phyloP scores from a whole-genome alignment of 495 filamentous ascomycete genomes.

The Chaetomium fimeti region DNA sequence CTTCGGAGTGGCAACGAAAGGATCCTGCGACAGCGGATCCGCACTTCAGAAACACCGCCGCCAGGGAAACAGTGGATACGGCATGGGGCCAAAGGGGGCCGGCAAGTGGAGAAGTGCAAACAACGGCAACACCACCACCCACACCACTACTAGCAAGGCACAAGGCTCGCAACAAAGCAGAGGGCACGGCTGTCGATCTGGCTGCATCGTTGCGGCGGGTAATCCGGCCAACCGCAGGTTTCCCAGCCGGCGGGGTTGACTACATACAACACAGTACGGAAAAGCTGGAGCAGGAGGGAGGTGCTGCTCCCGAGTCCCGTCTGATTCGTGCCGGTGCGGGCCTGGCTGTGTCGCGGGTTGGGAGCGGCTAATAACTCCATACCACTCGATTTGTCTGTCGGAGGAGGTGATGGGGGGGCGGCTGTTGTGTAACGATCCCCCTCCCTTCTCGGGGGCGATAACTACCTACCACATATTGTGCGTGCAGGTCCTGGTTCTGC shows the following conservation, averaged over 20 bases:
- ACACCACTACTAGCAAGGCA: not conserved
- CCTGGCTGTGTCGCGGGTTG: not conserved
- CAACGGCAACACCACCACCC: not conserved
- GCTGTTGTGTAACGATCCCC: no score
- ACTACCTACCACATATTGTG: no score
- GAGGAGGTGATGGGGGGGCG: not conserved
- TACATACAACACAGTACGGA: no score
- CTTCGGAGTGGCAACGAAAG: not conserved
- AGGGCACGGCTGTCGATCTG: not conserved
- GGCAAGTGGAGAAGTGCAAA: not conserved
- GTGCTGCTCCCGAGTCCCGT: not conserved
- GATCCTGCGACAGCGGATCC: conserved; percentile 13
- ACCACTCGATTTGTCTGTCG: not conserved
- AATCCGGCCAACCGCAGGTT: conserved; percentile 1
- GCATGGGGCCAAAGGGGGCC: not conserved
- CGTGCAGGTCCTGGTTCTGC: not conserved
- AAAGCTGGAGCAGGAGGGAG: not conserved
- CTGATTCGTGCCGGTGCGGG: not conserved
- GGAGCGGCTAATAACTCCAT: conserved; percentile 10
- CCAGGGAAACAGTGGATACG: conserved; percentile 2
- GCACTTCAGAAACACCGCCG: conserved; percentile 14
- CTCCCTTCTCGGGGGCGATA: no score
- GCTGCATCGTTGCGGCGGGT: conserved; percentile 4
- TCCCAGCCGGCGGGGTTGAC: not conserved
- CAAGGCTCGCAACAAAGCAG: not conserved